Percentiles rank a stretch among this genome's conserved stretches.
These are phyloP conservation scores for Plenodomus lindquistii DNA, from an alignment of 2,329 filamentous ascomycete species.

Conservation along the genomic window DNA sequence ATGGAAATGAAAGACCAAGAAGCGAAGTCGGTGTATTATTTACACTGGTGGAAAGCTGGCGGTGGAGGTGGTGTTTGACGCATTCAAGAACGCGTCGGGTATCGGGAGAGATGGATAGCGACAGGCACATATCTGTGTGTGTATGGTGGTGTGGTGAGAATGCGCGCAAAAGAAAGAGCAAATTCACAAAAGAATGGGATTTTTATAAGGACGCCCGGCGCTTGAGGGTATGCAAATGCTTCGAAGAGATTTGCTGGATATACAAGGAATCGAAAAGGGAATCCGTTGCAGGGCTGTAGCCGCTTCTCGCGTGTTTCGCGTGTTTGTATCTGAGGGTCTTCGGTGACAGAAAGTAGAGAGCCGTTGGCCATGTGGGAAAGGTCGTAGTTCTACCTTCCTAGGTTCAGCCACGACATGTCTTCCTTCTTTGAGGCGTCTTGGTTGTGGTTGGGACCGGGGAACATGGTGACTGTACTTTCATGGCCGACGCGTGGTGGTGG, in stretches of 20 bases:
- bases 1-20: not conserved
- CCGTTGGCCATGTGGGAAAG: slow-evolving; percentile 8
- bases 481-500: slow-evolving; percentile 56
- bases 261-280: slow-evolving; percentile 19
- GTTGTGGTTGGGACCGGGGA: slow-evolving; percentile 26
- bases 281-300: slow-evolving; percentile 27
- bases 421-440: slow-evolving; percentile 23
- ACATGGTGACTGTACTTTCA: slow-evolving; percentile 55
- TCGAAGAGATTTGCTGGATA: slow-evolving; percentile 14
- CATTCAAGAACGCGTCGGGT: slow-evolving; percentile 30
- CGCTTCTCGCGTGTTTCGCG: slow-evolving; percentile 20
- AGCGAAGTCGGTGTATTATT: slow-evolving; percentile 5
- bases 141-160: not conserved
- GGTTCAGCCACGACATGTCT: slow-evolving; percentile 82
- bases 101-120: slow-evolving; percentile 32
- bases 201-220: slow-evolving; percentile 28
- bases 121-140: slow-evolving; percentile 20
- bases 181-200: slow-evolving; percentile 9
- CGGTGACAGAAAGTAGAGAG: slow-evolving; percentile 7
- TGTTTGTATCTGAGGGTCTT: slow-evolving; percentile 12
- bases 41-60: not conserved
- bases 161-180: slow-evolving; percentile 18
- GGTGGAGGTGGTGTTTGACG: slow-evolving; percentile 9
- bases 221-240: slow-evolving; percentile 34
- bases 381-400: slow-evolving; percentile 57